phyloP scores from a whole-genome alignment of 345 rosid species.

The Geranium rotundifolium region DNA sequence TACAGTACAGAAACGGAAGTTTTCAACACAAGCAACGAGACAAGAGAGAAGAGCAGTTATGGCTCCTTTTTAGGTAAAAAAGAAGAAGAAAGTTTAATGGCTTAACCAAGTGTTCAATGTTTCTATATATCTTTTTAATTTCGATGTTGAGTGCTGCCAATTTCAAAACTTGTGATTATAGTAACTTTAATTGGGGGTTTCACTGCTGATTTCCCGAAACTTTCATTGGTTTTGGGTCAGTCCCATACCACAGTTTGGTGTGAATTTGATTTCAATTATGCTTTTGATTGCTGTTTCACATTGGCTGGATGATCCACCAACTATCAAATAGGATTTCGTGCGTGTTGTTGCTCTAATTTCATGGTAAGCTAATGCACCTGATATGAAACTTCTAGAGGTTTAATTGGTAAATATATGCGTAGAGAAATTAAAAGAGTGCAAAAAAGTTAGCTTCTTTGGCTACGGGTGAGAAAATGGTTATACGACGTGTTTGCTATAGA shows the following conservation, averaged over 20 bases:
- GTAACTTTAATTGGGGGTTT: background rate
- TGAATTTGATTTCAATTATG: background rate
- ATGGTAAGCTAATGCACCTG: no score
- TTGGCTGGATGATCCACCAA: no score
- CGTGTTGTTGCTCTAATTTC: no score
- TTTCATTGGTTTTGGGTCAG: background rate
- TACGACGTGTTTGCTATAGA: no score
- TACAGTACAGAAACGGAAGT: background rate
- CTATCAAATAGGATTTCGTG: no score
- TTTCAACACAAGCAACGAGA: background rate
- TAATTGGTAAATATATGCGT: no score
- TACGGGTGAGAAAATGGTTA: no score
- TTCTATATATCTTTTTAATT: no score
- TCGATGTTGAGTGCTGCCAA: background rate
- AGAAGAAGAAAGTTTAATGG: background rate
- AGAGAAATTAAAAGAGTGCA: no score
- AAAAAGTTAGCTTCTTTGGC: no score
- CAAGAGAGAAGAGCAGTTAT: background rate
- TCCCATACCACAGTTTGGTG: background rate
- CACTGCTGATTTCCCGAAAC: background rate
- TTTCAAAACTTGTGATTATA: background rate
- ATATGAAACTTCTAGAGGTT: no score
- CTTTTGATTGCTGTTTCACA: background rate
- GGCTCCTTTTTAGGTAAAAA: background rate
- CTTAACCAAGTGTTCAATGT: no score